These are phyloP conservation scores for Vaccinium myrtillus DNA, from an alignment of 148 eudicot genomes.

Conservation along the genomic window DNA sequence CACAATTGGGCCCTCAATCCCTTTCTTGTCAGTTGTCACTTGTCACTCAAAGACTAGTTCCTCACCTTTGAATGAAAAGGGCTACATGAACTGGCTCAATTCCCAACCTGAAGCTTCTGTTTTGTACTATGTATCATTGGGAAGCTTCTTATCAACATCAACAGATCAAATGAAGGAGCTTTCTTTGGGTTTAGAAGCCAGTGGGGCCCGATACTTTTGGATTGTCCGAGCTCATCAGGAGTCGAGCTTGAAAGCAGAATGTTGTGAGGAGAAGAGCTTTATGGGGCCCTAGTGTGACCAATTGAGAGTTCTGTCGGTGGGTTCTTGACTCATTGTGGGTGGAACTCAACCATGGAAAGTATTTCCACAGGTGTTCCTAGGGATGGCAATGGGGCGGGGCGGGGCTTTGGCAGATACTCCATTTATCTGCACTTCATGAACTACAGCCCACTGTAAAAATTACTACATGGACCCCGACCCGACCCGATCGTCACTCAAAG, in stretches of 20 bases:
- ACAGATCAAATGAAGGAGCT: background rate
- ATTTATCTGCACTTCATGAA: too few relatives aligned
- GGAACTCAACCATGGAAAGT: background rate
- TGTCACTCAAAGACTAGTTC: background rate
- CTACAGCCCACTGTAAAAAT: too few relatives aligned
- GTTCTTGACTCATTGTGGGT: background rate
- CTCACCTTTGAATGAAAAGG: background rate
- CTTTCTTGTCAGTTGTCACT: constrained; percentile 5
- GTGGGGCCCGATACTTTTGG: background rate
- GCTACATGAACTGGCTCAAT: constrained; percentile 13
- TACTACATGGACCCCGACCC: too few relatives aligned
- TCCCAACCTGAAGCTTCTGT: constrained; percentile 3
- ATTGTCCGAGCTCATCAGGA: background rate
- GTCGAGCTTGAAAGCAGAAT: background rate
- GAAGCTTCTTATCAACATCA: background rate
- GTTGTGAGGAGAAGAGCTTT: background rate
- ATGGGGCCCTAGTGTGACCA: background rate
- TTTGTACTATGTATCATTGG: background rate
- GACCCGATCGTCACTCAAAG: too few relatives aligned
- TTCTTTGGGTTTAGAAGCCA: background rate
- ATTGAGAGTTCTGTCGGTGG: background rate
- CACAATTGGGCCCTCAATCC: constrained; percentile 10
- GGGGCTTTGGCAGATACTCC: too few relatives aligned
- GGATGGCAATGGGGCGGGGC: too few relatives aligned
- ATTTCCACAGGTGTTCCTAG: background rate